Base-by-base conservation (phyloP, 2,329 filamentous ascomycete genomes). In the Penicillium sp. region DNA sequence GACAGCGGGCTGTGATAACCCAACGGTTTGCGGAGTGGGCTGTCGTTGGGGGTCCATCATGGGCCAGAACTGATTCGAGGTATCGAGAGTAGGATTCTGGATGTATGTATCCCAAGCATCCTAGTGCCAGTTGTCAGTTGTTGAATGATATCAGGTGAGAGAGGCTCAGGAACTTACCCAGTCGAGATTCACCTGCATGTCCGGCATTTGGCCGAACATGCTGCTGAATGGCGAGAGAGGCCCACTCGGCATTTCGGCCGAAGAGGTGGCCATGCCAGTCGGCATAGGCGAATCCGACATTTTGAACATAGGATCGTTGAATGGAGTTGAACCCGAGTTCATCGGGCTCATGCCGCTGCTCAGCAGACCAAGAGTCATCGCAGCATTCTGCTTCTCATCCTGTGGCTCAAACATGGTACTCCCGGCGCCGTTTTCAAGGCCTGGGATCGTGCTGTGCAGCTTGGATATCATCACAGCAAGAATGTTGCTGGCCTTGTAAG, bases 381-480 rank as follows among this genome's bases (percentile, higher is more conserved):
- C 82, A 7, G 82, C 82, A 14, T 65, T 85, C 74, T 48, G 81
- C 33, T 81, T 81, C 41, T 81, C 71, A 41, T 80, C 74, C 48
- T 77, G 71, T 7, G 60, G 58, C 35, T 67, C 65, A 35, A 68
- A 65, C 11, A 56, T 43, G 35, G 55, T 27, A 6, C 44, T 49
- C 3, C 48, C 46, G 20, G 49, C 28, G 20, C 43, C 53, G 7
- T 43, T 57, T 14, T 64, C 54, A 56, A 59, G 43, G 10, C 48
- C 40, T 26, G 53, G 47, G 18, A 49, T 45, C 6, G 50, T 58
- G 38, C 56, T 49, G 37, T 63, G 83, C 38, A 96, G 75, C 63
- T 93, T 93, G 20, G 81, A 76, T 30, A 97, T 69, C 79, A 97
- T 89, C 36, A 96, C 81, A 15, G 81, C 82, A n/a, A 97, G 72